These are phyloP conservation scores for Paratinospora sagittata DNA, from an alignment of 164 flowering plant species.

Conservation along the genomic window DNA sequence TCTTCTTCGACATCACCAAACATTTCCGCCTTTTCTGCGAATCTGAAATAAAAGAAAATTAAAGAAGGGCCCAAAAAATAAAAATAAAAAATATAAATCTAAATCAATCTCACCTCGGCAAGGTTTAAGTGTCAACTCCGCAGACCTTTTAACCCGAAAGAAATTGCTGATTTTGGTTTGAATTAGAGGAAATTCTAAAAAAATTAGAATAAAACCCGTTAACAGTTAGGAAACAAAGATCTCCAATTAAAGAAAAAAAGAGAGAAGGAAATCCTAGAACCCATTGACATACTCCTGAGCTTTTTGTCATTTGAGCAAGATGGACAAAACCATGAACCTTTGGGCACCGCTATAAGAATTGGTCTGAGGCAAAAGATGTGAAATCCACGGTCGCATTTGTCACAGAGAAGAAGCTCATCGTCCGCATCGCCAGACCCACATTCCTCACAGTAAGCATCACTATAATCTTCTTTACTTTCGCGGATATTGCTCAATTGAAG, in stretches of 20 bases:
- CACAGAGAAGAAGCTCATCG: conserved; percentile 70
- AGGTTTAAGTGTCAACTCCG: conserved; percentile 21
- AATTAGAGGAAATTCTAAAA: conserved; percentile 66
- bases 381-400: too few relatives aligned
- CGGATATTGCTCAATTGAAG: conserved; percentile 3
- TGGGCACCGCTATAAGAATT: conserved; percentile 66
- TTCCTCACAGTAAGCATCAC: conserved; percentile 46
- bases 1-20: too few relatives aligned
- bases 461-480: conserved; percentile 21
- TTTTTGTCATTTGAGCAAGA: too few relatives aligned
- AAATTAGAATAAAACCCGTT: conserved; percentile 9
- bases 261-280: background rate
- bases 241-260: background rate
- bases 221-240: background rate
- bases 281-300: too few relatives aligned
- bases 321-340: conserved; percentile 80
- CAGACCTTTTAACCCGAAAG: conserved; percentile 61
- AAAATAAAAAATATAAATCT: background rate
- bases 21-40: conserved; percentile 38
- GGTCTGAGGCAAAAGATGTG: conserved; percentile 79
- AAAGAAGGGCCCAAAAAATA: background rate
- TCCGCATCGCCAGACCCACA: conserved; percentile 64
- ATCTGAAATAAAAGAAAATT: conserved; percentile 25
- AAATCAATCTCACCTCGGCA: conserved; percentile 31
- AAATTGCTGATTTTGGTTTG: conserved; percentile 95